Base-by-base conservation (phyloP, 805 yeast species). In the Zygoascus biomembranicola region DNA sequence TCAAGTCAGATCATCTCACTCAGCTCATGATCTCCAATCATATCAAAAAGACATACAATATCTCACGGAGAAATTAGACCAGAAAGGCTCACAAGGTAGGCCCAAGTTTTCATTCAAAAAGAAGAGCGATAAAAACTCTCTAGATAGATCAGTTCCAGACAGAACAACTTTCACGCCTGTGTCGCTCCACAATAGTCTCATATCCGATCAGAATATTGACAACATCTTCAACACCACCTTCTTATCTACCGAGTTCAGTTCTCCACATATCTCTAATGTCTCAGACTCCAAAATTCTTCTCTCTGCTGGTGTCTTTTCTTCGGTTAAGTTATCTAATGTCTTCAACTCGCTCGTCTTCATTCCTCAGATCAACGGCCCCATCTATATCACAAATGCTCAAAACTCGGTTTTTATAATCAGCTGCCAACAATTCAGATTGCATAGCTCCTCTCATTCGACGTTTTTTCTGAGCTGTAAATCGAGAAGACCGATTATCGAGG, bases 391-490 rank as follows among this genome's bases (percentile, higher is more conserved):
- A 5, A 50, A 58, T 41, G 43, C 57, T 16, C 8, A 11, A 1
- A 31, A 58, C n/a, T 61, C 63, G 8, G 49, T 45, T 11, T 16
- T 66, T 5, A 44, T 57, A 9, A 52, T 52, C 35, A 32, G 42
- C 9, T 58, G 68, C 53, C 65, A 65, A 26, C 70, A 66, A 50
- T 61, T 63, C 45, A 56, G 69, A 13, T 49, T 66, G 18, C 66
- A 66, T 47, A 37, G 56, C 35, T 59, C 69, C 47, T 23, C 31
- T 3, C 47, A 57, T 41, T 44, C 51, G 16, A 47, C 51, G 5
- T 49, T 66, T 2, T 56, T 50, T 32, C 48, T 66, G 6, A 59
- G 64, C n/a, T 64, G 68, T 53, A n/a, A 31, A 14, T 60, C 60
- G 8, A 50, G 32, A 18, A 51, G 59, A 16, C 70, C 70, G 9